Evolutionary conservation across 441 rosid genomes (phyloP), one percentile per base, ranked within the genome.

Genomic region (Viola pubescens): DNA sequence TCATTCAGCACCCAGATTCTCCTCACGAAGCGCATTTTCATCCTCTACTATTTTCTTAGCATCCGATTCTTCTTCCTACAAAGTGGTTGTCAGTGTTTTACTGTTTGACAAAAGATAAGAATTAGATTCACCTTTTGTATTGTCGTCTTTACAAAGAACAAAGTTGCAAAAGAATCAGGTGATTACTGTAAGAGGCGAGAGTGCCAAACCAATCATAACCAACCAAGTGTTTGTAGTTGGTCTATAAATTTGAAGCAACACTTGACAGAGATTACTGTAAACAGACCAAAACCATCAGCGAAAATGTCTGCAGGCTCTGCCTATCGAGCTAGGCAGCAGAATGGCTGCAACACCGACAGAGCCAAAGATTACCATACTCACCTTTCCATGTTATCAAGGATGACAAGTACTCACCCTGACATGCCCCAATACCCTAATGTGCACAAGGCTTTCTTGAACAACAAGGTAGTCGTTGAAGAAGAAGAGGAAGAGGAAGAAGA

Each of bases 351-450:
- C 16, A 52, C 69, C 3, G 62, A 77, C 11, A 26, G 34, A 26
- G 69, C 81, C 62, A 4, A 52, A 1, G 87, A 82, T 50, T 78
- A 75, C 79, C 68, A 65, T 45, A 56, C 58, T 13, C 80, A 75
- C 63, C 6, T 75, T 54, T 4, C 78, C 3, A 50, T 7, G 6
- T 59, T 73, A 4, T 62, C 65, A 26, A 70, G 69, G 65, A 58
- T 3, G 73, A 61, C 81, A 2, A 77, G 67, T 40, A 45, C 61
- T 42, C 63, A 70, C 19, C 37, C 50, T 13, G 82, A 63, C 48
- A 54, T 58, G 7, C 70, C 79, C 45, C 77, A 63, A 11, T 80
- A 80, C 71, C 85, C 84, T 0, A 68, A 6, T 9, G 73, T 76
- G 13, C 62, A 59, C 73, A 67, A 37, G 54, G 63, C 40, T 54